Conservation (phyloP, 495 filamentous ascomycete species). For the Aspergillus sclerotioniger region DNA sequence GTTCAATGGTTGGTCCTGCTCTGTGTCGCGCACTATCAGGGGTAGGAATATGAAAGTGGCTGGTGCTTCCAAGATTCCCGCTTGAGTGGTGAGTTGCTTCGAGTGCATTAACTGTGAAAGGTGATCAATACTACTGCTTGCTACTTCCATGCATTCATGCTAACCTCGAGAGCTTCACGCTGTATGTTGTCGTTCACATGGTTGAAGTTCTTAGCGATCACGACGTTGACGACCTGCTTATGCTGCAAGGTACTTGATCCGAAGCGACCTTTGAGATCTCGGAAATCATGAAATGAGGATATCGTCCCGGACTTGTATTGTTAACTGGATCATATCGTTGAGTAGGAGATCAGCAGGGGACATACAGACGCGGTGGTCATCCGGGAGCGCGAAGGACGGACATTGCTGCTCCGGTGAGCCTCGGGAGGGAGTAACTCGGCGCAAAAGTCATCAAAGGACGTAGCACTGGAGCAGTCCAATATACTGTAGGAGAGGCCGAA, state of each 20-base stretch:
- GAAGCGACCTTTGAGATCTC: background rate
- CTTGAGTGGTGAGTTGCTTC: conserved; percentile 71
- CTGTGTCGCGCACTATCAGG: conserved; percentile 48
- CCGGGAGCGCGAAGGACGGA: background rate
- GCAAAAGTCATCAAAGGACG: conserved; percentile 77
- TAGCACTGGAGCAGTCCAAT: conserved; percentile 68
- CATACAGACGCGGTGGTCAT: conserved; percentile 14
- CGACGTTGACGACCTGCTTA: conserved; percentile 65
- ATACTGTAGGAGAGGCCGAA: conserved; percentile 69
- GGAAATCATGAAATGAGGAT: background rate
- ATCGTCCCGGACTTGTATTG: conserved; percentile 1
- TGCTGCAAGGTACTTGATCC: conserved; percentile 8
- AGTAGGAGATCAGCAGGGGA: background rate
- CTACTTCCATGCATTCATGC: background rate
- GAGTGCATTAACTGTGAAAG: conserved; percentile 70
- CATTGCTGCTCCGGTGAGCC: conserved; percentile 19
- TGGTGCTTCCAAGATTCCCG: conserved; percentile 68
- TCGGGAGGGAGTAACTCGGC: conserved; percentile 56
- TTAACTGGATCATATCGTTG: background rate
- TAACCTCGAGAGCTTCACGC: conserved; percentile 76
- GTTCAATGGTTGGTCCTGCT: conserved; percentile 36
- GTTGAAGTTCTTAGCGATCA: conserved; percentile 80
- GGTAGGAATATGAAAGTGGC: conserved; percentile 80
- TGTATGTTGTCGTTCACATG: conserved; percentile 69
- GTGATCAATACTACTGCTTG: background rate